Percentiles rank a stretch among this genome's conserved stretches.
Evolutionary conservation across 1,284 basidiomycete species (phyloP).

Genomic region (Rhodotorula sp.): DNA sequence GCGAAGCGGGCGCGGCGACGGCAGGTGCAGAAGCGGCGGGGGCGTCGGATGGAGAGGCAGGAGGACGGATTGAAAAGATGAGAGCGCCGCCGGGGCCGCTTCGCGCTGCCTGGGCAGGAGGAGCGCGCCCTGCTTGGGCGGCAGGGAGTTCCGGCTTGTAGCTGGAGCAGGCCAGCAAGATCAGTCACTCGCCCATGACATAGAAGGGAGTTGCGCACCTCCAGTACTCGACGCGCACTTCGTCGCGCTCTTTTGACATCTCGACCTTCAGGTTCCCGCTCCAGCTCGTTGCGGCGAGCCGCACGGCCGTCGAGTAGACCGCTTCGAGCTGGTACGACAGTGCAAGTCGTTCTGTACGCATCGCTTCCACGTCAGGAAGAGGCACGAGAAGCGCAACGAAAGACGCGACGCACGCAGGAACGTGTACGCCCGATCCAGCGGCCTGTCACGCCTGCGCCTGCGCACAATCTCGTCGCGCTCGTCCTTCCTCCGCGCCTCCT

Average conservation of each 20-base stretch:
- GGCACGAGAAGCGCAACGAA: neutral
- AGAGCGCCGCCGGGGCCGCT: neutral
- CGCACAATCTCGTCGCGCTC: neutral
- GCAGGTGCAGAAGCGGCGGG: neutral
- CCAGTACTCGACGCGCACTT: constrained; percentile 35
- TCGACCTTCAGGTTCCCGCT: constrained; percentile 24
- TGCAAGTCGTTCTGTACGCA: constrained; percentile 31
- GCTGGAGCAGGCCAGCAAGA: neutral
- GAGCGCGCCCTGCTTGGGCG: no score
- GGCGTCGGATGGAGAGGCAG: no score
- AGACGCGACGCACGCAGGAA: constrained; percentile 29
- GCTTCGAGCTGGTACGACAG: constrained; percentile 40
- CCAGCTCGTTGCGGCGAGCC: constrained; percentile 30
- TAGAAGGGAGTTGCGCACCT: constrained; percentile 6
- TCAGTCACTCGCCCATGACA: neutral
- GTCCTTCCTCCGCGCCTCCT: neutral
- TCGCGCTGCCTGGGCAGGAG: neutral
- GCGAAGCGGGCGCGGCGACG: no score
- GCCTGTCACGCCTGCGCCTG: constrained; percentile 21
- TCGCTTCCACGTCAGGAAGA: neutral
- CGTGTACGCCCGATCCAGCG: constrained; percentile 27
- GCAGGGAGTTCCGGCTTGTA: neutral
- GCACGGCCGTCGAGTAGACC: constrained; percentile 20
- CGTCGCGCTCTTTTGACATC: neutral
- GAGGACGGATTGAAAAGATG: constrained; percentile 4